phyloP scores from a whole-genome alignment of 441 rosid species.

The Populus hybrid region DNA sequence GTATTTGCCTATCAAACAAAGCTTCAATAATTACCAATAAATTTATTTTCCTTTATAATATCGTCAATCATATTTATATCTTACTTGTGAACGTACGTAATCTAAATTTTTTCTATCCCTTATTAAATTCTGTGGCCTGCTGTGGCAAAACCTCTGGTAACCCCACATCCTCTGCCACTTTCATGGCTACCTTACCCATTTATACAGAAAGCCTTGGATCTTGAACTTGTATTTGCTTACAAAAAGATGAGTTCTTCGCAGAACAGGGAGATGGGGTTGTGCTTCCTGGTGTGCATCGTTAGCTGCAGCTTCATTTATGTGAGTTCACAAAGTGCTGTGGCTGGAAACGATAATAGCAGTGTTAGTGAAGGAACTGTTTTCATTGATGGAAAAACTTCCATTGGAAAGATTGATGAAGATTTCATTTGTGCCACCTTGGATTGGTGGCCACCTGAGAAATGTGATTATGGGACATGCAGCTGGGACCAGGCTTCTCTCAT shows the following conservation, averaged over 20 bases:
- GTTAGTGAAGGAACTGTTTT: conserved; percentile 43
- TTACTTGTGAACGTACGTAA: no score
- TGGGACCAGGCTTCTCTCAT: conserved; percentile 90
- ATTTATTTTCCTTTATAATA: no score
- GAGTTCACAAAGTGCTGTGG: conserved; percentile 22
- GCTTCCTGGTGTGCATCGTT: conserved; percentile 29
- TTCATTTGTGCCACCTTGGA: conserved; percentile 92
- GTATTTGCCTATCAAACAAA: no score
- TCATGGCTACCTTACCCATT: conserved; percentile 23
- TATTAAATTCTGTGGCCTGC: no score
- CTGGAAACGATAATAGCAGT: conserved; percentile 9
- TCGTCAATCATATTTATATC: no score
- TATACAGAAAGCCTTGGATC: conserved; percentile 23
- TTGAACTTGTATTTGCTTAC: conserved; percentile 15
- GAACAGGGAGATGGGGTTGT: conserved; percentile 30
- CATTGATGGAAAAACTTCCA: conserved; percentile 51
- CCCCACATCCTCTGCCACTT: conserved; percentile 6
- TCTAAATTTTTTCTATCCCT: no score
- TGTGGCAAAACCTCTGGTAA: neutral
- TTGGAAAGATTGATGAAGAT: conserved; percentile 75
- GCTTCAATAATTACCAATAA: no score
- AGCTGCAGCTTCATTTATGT: conserved; percentile 17
- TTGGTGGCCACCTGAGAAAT: conserved; percentile 99
- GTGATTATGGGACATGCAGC: conserved; percentile 90
- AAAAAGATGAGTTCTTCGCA: conserved; percentile 40